Conservation (phyloP, 148 eudicot species). For the Cornus kousa region DNA sequence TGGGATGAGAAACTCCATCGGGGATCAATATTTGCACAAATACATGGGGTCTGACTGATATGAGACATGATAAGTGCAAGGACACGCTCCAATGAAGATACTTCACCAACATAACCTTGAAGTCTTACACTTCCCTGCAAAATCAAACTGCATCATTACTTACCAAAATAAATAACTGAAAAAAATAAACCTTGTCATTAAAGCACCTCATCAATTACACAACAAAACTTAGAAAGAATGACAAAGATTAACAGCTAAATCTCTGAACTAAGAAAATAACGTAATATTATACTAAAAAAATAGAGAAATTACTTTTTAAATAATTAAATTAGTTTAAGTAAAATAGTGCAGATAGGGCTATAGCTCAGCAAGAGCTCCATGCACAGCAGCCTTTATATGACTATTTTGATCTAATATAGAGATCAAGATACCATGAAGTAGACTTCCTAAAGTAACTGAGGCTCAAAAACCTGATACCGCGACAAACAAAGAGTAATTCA, state of each 20-base stretch:
- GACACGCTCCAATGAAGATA: slow-evolving; percentile 65
- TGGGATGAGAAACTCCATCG: slow-evolving; percentile 74
- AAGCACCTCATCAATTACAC: no score
- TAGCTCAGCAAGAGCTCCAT: not conserved
- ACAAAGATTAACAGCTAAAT: not conserved
- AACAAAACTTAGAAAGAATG: not conserved
- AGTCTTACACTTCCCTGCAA: slow-evolving; percentile 50
- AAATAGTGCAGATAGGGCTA: not conserved
- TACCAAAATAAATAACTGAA: no score
- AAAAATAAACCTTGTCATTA: no score
- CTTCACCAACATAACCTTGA: slow-evolving; percentile 32
- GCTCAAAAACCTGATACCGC: not conserved
- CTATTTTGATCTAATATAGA: not conserved
- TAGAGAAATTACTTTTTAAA: no score
- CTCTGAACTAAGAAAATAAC: not conserved
- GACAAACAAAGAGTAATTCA: not conserved
- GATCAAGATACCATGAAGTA: not conserved
- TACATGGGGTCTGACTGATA: slow-evolving; percentile 67
- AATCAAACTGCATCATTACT: not conserved
- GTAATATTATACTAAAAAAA: not conserved
- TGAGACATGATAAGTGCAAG: slow-evolving; percentile 58
- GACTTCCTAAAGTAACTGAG: not conserved
- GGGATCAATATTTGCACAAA: slow-evolving; percentile 60
- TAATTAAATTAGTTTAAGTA: not conserved
- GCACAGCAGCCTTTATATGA: not conserved